Evolutionary conservation across 2,329 filamentous ascomycete genomes (phyloP).

Genomic region (Stachybotrys elegans): DNA sequence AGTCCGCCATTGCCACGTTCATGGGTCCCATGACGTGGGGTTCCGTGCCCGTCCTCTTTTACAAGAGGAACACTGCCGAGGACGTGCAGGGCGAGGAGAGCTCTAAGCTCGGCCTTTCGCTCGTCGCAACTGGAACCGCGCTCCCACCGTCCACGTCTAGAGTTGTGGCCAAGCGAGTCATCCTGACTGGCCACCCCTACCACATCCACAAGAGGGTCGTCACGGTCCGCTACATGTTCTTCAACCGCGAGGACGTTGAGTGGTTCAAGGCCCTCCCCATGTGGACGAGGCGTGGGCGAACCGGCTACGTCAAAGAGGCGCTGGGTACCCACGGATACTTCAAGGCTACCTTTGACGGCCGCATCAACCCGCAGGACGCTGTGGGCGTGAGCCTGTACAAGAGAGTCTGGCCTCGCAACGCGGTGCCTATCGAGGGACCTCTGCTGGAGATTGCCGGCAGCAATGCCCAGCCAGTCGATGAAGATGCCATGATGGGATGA

Average conservation of each 20-base stretch:
- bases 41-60: slow-evolving; percentile 83
- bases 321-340: slow-evolving; percentile 99
- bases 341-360: slow-evolving; percentile 95
- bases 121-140: slow-evolving; percentile 84
- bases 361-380: slow-evolving; percentile 92
- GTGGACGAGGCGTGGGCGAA: slow-evolving; percentile 86
- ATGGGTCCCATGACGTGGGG: slow-evolving; percentile 92
- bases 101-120: slow-evolving; percentile 50
- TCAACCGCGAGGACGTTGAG: slow-evolving; percentile 88
- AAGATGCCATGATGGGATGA: slow-evolving; percentile 31
- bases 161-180: slow-evolving; percentile 88
- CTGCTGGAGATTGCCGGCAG: slow-evolving; percentile 31
- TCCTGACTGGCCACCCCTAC: slow-evolving; percentile 92
- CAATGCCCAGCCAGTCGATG: slow-evolving; percentile 14
- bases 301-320: slow-evolving; percentile 88
- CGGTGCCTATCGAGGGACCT: slow-evolving; percentile 41
- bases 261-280: slow-evolving; percentile 97
- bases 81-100: slow-evolving; percentile 37
- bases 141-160: slow-evolving; percentile 71
- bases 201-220: slow-evolving; percentile 99
- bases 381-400: slow-evolving; percentile 89
- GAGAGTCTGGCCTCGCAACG: slow-evolving; percentile 72
- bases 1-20: slow-evolving; percentile 83
- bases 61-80: slow-evolving; percentile 54
- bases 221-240: slow-evolving; percentile 99